Conservation (phyloP, 2,329 filamentous ascomycete genomes). For the Xylariaceae sp. region DNA sequence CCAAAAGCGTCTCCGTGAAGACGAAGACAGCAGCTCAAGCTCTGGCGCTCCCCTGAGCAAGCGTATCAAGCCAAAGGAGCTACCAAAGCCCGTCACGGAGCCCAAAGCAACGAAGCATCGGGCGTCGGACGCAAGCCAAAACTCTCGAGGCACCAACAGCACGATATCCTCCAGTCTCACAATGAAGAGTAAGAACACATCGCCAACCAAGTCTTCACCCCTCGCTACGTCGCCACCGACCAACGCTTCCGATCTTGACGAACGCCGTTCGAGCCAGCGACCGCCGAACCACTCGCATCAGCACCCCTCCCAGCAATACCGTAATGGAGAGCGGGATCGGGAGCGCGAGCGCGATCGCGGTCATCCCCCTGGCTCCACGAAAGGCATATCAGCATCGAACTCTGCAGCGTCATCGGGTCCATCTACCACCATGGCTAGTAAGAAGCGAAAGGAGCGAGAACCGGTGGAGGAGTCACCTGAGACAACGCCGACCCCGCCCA, state of each 20-base stretch:
- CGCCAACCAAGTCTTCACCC: conserved; percentile 68
- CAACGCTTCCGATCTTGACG: conserved; percentile 68
- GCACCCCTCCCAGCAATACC: conserved; percentile 26
- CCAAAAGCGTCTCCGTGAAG: conserved; percentile 60
- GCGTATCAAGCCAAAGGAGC: conserved; percentile 59
- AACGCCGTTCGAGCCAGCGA: conserved; percentile 38
- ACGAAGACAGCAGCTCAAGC: conserved; percentile 65
- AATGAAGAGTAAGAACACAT: conserved; percentile 60
- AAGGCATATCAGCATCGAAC: conserved; percentile 36
- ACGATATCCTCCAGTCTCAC: conserved; percentile 50
- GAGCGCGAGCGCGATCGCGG: conserved; percentile 31
- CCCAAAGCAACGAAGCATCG: conserved; percentile 51
- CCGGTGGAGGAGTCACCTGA: conserved; percentile 36
- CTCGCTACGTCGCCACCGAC: conserved; percentile 70
- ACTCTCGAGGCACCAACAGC: conserved; percentile 49
- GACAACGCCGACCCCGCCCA: conserved; percentile 34
- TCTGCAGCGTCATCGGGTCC: conserved; percentile 11
- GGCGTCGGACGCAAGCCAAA: conserved; percentile 56
- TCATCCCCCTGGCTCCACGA: conserved; percentile 31
- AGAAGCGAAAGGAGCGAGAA: conserved; percentile 54
- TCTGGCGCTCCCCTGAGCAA: conserved; percentile 65
- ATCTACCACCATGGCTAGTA: conserved; percentile 29
- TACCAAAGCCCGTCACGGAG: conserved; percentile 42
- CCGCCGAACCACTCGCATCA: conserved; percentile 27
- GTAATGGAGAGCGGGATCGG: conserved; percentile 34